These are phyloP conservation scores for Aschersonia sp. DNA, from an alignment of 2,329 filamentous ascomycete species.

Conservation along the genomic window DNA sequence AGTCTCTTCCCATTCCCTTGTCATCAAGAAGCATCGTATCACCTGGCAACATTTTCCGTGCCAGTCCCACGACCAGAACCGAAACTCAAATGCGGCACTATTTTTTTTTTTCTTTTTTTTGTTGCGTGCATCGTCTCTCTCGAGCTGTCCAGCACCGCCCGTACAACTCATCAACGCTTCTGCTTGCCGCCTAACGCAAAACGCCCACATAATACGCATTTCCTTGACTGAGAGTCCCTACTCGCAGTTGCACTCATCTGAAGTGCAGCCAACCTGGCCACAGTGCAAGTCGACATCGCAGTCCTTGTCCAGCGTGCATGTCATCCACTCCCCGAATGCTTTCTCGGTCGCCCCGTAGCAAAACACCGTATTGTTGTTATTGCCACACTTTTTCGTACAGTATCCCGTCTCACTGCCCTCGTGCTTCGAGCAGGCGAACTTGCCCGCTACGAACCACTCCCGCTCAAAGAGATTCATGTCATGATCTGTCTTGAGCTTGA, in stretches of 20 bases:
- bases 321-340: background rate
- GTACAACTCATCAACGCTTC: too few relatives aligned
- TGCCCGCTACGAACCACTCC: background rate
- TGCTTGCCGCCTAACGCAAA: too few relatives aligned
- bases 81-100: too few relatives aligned
- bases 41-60: too few relatives aligned
- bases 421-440: background rate
- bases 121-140: background rate
- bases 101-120: too few relatives aligned
- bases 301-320: background rate
- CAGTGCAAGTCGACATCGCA: background rate
- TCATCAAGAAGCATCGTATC: too few relatives aligned
- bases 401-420: background rate
- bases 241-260: background rate
- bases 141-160: background rate
- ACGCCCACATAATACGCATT: too few relatives aligned
- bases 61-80: too few relatives aligned
- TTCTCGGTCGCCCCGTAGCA: background rate
- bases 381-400: background rate
- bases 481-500: background rate
- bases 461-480: background rate
- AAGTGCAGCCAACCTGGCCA: background rate
- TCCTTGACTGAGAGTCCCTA: too few relatives aligned
- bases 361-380: background rate
- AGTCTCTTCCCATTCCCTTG: too few relatives aligned